A percentile compares a stretch with the other conserved stretches of the same genome.
Conservation (phyloP, 2,329 filamentous ascomycete genomes). For the Ophiocordyceps camponoti-rufipedis region DNA sequence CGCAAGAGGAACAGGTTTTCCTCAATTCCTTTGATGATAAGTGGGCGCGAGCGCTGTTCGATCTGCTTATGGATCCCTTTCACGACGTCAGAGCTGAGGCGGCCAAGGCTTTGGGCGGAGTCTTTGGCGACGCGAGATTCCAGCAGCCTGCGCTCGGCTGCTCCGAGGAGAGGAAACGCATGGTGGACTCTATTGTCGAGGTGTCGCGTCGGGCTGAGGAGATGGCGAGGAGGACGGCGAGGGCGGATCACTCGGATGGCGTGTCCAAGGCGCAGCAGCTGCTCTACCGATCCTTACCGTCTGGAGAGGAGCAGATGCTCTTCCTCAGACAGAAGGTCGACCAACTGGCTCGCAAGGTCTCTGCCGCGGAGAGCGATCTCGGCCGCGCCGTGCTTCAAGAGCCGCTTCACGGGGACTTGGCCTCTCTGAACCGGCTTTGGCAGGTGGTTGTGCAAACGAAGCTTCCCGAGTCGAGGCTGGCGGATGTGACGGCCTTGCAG, state of each 20-base stretch:
- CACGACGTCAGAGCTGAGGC: constrained; percentile 65
- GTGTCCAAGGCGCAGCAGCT: constrained; percentile 62
- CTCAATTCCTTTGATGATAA: constrained; percentile 24
- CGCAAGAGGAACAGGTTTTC: constrained; percentile 19
- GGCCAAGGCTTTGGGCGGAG: constrained; percentile 26
- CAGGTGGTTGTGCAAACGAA: constrained; percentile 24
- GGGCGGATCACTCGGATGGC: constrained; percentile 85
- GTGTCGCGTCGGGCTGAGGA: constrained; percentile 35
- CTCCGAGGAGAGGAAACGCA: constrained; percentile 2
- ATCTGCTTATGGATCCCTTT: constrained; percentile 76
- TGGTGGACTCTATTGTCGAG: constrained; percentile 18
- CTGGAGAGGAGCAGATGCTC: constrained; percentile 19
- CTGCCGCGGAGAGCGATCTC: constrained; percentile 44
- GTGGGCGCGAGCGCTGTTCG: constrained; percentile 49
- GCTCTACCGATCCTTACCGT: constrained; percentile 33
- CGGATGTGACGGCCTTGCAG: constrained; percentile 24
- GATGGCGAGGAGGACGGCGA: constrained; percentile 50
- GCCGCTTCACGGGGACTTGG: constrained; percentile 53
- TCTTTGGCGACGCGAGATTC: constrained; percentile 24
- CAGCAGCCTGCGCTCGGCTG: constrained; percentile 7
- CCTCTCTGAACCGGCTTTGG: constrained; percentile 42
- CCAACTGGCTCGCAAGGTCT: constrained; percentile 46
- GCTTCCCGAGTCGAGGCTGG: constrained; percentile 18
- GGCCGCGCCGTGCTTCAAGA: constrained; percentile 45
- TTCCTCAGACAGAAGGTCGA: constrained; percentile 40